Base-by-base conservation (phyloP, 2,329 filamentous ascomycete species). In the Xylariomycetidae sp. region DNA sequence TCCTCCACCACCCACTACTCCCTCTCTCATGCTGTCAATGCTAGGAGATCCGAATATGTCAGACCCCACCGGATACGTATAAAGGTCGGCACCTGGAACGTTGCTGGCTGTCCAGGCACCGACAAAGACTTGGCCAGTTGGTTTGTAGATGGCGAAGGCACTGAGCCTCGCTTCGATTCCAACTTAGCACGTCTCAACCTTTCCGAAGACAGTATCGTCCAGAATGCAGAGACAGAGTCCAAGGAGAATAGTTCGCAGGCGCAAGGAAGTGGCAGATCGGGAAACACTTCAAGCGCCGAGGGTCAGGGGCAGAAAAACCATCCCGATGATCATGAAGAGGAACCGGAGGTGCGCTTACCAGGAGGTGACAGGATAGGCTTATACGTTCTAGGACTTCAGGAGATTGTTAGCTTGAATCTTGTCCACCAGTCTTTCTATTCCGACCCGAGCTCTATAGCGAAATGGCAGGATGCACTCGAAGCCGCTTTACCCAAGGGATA, bases 51-150 rank as follows among this genome's bases (percentile, higher is more conserved):
- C 30, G 89, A 97, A 58, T 98, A 89, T 57, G 82, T 84, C 16
- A 77, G 80, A 23, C 76, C 80, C 27, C 81, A 81, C 56, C 74
- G 74, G 31, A 77, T 95, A 48, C 82, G 81, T 45, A 76, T 98
- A 59, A 96, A 96, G 62, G 74, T 98, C 32, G 92, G 90, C 26
- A 84, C 86, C 0, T 98, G 92, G 92, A 98, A 98, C 61, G 87
- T 95, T 12, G 92, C 88, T 4, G 81, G 83, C 2, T 81, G 85
- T 44, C 79, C 85, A 10, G 88, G 85, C 16, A 88, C 88, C 1
- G 88, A 95, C 58, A 85, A 87, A 46, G 92, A 97, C 54, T 66
- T 98, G 5, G 84, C 79, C 6, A 78, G 76, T 19, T 98, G 92
- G 92, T 96, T 98, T 56, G 74, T 94, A 6, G 70, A 80, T 9